Evolutionary conservation across 805 yeast species (phyloP).

Genomic region (Candida nemodendra): DNA sequence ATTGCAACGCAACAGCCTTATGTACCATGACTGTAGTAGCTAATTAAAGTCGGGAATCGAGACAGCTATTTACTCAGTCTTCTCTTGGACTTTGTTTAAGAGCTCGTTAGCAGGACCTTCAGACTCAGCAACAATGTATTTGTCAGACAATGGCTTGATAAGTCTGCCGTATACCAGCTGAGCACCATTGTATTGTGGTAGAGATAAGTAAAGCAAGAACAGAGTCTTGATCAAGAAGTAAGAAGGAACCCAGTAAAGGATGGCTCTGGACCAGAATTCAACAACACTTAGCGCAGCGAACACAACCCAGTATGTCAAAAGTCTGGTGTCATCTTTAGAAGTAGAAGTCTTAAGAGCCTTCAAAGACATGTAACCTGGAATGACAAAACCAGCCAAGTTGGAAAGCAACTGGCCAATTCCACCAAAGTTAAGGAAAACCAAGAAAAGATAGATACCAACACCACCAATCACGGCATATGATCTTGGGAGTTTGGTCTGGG

Average conservation of each 20-base stretch:
- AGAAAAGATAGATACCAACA: slow-evolving; percentile 63
- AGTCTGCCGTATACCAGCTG: slow-evolving; percentile 59
- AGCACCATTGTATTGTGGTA: slow-evolving; percentile 90
- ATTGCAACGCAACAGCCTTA: no score
- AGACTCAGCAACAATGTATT: slow-evolving; percentile 31
- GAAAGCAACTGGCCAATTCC: slow-evolving; percentile 94
- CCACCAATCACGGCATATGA: slow-evolving; percentile 76
- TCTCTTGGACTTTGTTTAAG: slow-evolving; percentile 46
- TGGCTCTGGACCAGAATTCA: slow-evolving; percentile 94
- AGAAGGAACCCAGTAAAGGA: slow-evolving; percentile 94
- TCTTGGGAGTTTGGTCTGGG: slow-evolving; percentile 62
- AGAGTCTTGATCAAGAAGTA: slow-evolving; percentile 92
- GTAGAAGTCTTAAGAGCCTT: slow-evolving; percentile 73
- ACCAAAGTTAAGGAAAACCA: slow-evolving; percentile 86
- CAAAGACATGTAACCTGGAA: slow-evolving; percentile 89
- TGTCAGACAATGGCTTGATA: slow-evolving; percentile 64
- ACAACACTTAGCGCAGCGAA: slow-evolving; percentile 86
- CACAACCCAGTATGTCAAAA: slow-evolving; percentile 98
- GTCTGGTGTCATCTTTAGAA: slow-evolving; percentile 77
- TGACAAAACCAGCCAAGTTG: slow-evolving; percentile 84
- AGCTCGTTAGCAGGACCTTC: slow-evolving; percentile 35
- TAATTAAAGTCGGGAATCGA: no score
- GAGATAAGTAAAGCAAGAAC: slow-evolving; percentile 80
- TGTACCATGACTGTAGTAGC: no score
- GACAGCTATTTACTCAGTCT: slow-evolving; percentile 34